These are phyloP conservation scores for Syzygium malaccense DNA, from an alignment of 441 rosid species.

Conservation along the genomic window DNA sequence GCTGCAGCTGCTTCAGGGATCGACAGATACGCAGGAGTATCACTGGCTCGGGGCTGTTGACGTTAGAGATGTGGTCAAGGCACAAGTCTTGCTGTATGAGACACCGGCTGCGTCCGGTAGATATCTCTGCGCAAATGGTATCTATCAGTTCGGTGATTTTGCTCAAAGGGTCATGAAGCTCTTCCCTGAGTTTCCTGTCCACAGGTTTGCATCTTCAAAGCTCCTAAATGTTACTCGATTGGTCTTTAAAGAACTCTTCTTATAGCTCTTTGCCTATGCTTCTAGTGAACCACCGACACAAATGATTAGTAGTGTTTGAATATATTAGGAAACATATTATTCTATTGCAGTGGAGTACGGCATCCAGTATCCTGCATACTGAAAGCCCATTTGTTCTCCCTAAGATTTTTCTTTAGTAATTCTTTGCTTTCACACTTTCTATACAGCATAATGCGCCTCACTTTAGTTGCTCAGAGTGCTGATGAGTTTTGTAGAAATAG, in stretches of 20 bases:
- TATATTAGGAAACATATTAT: not conserved
- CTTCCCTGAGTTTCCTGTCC: slow-evolving; percentile 58
- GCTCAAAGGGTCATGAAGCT: slow-evolving; percentile 52
- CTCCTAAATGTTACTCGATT: not conserved
- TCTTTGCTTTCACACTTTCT: not conserved
- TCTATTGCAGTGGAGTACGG: not conserved
- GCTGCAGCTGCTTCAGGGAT: slow-evolving; percentile 60
- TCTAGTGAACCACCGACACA: not conserved
- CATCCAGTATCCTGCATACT: not conserved
- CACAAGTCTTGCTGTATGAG: slow-evolving; percentile 57
- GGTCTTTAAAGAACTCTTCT: not conserved
- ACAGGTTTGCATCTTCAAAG: slow-evolving; percentile 32
- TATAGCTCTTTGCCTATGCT: not conserved
- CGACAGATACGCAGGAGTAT: slow-evolving; percentile 54
- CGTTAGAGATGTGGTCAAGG: slow-evolving; percentile 73
- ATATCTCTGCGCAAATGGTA: slow-evolving; percentile 75
- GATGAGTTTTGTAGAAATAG: not conserved
- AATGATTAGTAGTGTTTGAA: not conserved
- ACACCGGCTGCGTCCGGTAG: slow-evolving; percentile 62
- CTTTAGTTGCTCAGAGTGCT: not conserved
- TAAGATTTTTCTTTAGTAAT: not conserved
- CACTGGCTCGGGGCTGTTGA: slow-evolving; percentile 85
- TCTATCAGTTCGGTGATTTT: slow-evolving; percentile 68
- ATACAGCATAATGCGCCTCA: not conserved
- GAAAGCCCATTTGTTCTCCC: not conserved